phyloP scores from a whole-genome alignment of 345 rosid genomes.

The Nephelium lappaceum region DNA sequence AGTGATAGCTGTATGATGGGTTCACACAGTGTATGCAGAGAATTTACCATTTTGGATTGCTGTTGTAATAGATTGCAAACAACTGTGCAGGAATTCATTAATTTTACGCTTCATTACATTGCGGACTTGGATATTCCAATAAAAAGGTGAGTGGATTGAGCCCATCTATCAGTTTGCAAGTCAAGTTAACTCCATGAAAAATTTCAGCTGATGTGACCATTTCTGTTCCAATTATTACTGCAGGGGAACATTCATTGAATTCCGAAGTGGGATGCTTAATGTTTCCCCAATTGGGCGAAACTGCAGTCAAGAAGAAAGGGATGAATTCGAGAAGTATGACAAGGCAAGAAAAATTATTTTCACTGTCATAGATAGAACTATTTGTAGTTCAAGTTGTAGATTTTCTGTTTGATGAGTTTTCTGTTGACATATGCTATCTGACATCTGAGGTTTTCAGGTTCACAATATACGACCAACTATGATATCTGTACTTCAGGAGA shows the following conservation, averaged over 20 bases:
- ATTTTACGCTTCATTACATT: slow-evolving; percentile 82
- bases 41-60: slow-evolving; percentile 5
- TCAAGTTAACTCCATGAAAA: slow-evolving; percentile 6
- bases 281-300: slow-evolving; percentile 97
- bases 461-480: slow-evolving; percentile 82
- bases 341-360: slow-evolving; percentile 50
- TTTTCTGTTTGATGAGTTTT: slow-evolving; percentile 4
- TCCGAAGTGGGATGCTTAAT: slow-evolving; percentile 96
- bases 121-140: slow-evolving; percentile 98
- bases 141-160: slow-evolving; percentile 59
- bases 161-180: background rate
- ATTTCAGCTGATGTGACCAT: slow-evolving; percentile 10
- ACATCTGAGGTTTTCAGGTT: slow-evolving; percentile 58
- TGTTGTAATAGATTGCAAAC: slow-evolving; percentile 20
- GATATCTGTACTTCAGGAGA: slow-evolving; percentile 83
- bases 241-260: slow-evolving; percentile 98
- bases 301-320: slow-evolving; percentile 99
- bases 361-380: slow-evolving; percentile 2
- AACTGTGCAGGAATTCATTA: slow-evolving; percentile 79
- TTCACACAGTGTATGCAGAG: background rate
- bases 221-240: slow-evolving; percentile 17
- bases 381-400: slow-evolving; percentile 9
- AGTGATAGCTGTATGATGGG: slow-evolving; percentile 4
- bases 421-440: slow-evolving; percentile 11
- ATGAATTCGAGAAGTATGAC: slow-evolving; percentile 92